These are phyloP conservation scores for Trichoderma guizhouense DNA, from an alignment of 2,329 filamentous ascomycete genomes.

Conservation along the genomic window DNA sequence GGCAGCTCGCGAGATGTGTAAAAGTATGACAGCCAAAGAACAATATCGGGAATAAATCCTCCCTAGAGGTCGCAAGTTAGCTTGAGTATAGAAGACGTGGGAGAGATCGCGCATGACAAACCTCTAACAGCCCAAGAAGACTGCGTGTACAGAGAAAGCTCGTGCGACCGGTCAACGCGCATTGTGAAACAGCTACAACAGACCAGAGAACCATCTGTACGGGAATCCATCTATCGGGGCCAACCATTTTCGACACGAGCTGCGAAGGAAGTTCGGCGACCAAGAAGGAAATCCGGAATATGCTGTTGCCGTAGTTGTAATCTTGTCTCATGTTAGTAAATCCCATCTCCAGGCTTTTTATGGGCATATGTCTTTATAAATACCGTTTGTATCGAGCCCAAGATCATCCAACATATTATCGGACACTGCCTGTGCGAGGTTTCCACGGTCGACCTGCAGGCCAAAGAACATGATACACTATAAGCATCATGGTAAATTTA, in stretches of 20 bases:
- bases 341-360: too few species aligned
- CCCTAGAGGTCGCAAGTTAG: background rate
- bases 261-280: constrained; percentile 8
- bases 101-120: background rate
- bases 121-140: background rate
- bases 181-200: background rate
- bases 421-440: constrained; percentile 7
- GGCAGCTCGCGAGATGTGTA: constrained; percentile 7
- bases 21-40: constrained; percentile 7
- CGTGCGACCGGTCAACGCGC: background rate
- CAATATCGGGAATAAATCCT: constrained; percentile 8
- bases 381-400: constrained; percentile 4
- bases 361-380: accelerated
- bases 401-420: constrained; percentile 10
- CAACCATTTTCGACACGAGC: constrained; percentile 8
- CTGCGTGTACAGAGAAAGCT: constrained; percentile 11
- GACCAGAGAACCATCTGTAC: constrained; percentile 12
- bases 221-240: constrained; percentile 5
- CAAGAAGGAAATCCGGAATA: background rate
- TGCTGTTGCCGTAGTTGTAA: constrained; percentile 5
- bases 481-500: background rate
- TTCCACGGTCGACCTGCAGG: constrained; percentile 6
- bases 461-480: constrained; percentile 13
- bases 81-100: background rate
- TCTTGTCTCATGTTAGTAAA: background rate